These are phyloP conservation scores for Candida taoyuanica DNA, from an alignment of 805 yeast genomes.

Conservation along the genomic window DNA sequence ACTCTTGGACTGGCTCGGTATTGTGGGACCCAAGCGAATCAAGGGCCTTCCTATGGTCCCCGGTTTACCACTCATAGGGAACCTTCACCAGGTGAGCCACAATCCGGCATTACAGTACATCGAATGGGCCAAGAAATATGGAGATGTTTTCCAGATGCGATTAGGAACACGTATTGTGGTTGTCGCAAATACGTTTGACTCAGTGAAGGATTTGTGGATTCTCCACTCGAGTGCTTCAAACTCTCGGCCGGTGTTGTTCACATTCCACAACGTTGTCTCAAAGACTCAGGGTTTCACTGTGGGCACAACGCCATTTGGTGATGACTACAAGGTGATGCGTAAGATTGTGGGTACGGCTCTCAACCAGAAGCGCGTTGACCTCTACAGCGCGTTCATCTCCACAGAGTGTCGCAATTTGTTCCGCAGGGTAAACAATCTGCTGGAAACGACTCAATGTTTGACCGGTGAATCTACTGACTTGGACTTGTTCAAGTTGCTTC, in stretches of 20 bases:
- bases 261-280: slow-evolving; percentile 62
- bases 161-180: slow-evolving; percentile 54
- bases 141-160: slow-evolving; percentile 55
- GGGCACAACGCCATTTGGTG: slow-evolving; percentile 60
- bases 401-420: slow-evolving; percentile 32
- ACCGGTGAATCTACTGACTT: slow-evolving; percentile 27
- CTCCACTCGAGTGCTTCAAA: slow-evolving; percentile 46
- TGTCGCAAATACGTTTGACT: slow-evolving; percentile 61
- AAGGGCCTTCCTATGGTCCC: slow-evolving; percentile 40
- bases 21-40: slow-evolving; percentile 30
- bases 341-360: slow-evolving; percentile 45
- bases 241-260: slow-evolving; percentile 62
- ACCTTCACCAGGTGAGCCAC: slow-evolving; percentile 36
- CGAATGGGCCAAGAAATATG: slow-evolving; percentile 40
- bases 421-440: slow-evolving; percentile 20
- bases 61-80: slow-evolving; percentile 49
- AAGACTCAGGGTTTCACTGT: slow-evolving; percentile 53
- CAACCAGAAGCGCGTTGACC: slow-evolving; percentile 32
- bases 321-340: slow-evolving; percentile 41
- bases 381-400: slow-evolving; percentile 33
- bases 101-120: slow-evolving; percentile 49
- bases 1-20: slow-evolving; percentile 18
- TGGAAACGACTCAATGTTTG: not conserved
- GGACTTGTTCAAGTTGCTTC: slow-evolving; percentile 38
- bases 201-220: slow-evolving; percentile 52